Base-by-base conservation (phyloP, 352 stramenopile species). In the Pythium vanterpoolii region DNA sequence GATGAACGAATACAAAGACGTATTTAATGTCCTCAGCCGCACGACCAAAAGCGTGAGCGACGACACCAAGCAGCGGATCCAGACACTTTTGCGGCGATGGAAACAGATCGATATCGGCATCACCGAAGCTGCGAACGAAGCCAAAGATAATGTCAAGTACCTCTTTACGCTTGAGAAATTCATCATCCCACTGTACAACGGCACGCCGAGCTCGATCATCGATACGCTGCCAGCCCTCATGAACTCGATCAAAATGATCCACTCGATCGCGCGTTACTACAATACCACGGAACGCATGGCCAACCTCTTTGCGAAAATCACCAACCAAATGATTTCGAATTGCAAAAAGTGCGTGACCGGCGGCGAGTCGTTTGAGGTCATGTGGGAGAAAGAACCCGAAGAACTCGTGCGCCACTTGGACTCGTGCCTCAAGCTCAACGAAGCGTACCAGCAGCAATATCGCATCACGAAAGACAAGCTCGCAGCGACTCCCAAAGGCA, bases 211-310 rank as follows among this genome's bases (percentile, higher is more conserved):
- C 56, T 96, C 92, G n/a, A 99, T 99, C 58, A 98, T 99, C 56
- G 96, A 99, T 76, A 98, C 96, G 46, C 76, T 99, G 16, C 97
- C 97, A 6, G 96, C 96, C 28, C 82, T 99, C 4, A 98, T 99
- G 78, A 99, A 99, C 76, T 98, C 92, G 28, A 99, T 99, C 79
- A 99, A 99, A 79, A 99, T 99, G 97, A 99, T 99, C 61, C 96
- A 99, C 68, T 98, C 95, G 11, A 99, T 99, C 61, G 94, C 96
- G 56, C 79, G 97, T 44, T 99, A 99, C 63, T 99, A 99, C 82
- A 98, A 99, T 70, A 99, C 95, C n/a, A 97, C 87, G 6, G 96
- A 99, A 64, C 84, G 96, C 28, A 98, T 99, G 88, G 94, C 94
- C 0, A 97, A 93, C 36, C 78, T 99, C 49, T 98, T 99, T 57